phyloP scores from a whole-genome alignment of 2,329 filamentous ascomycete genomes.

The Colletotrichum acutatum region DNA sequence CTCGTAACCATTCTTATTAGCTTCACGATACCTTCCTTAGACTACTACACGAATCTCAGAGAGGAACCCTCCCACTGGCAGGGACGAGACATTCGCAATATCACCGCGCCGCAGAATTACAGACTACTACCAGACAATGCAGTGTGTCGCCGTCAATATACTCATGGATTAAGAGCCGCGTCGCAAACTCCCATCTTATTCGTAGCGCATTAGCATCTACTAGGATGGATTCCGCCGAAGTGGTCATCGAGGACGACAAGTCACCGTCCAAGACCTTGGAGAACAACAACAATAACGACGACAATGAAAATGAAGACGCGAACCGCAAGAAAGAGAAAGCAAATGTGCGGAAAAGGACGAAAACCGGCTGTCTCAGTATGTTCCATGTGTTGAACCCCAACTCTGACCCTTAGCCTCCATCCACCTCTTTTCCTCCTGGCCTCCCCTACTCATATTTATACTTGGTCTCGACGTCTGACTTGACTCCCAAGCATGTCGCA shows the following conservation, averaged over 20 bases:
- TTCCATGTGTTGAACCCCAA: slow-evolving; percentile 35
- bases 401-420: neutral
- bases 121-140: slow-evolving; percentile 12
- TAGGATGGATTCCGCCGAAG: slow-evolving; percentile 44
- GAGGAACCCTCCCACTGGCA: neutral
- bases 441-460: neutral
- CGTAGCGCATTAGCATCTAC: slow-evolving; percentile 26
- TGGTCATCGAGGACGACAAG: slow-evolving; percentile 39
- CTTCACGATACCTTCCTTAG: neutral
- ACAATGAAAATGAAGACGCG: slow-evolving; percentile 52
- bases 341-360: slow-evolving; percentile 77
- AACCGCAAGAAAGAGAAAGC: slow-evolving; percentile 54
- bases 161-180: slow-evolving; percentile 27
- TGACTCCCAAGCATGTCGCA: slow-evolving; percentile 78
- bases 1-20: neutral
- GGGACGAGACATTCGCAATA: neutral
- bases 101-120: slow-evolving; percentile 1
- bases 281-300: slow-evolving; percentile 48
- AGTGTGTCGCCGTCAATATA: neutral
- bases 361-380: slow-evolving; percentile 91
- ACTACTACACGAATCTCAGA: neutral
- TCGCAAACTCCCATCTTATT: slow-evolving; percentile 16
- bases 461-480: slow-evolving; percentile 9
- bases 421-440: neutral
- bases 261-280: slow-evolving; percentile 46